Evolutionary conservation across 208 protist species (phyloP).

Genomic region (Leishmania martiniquensis): DNA sequence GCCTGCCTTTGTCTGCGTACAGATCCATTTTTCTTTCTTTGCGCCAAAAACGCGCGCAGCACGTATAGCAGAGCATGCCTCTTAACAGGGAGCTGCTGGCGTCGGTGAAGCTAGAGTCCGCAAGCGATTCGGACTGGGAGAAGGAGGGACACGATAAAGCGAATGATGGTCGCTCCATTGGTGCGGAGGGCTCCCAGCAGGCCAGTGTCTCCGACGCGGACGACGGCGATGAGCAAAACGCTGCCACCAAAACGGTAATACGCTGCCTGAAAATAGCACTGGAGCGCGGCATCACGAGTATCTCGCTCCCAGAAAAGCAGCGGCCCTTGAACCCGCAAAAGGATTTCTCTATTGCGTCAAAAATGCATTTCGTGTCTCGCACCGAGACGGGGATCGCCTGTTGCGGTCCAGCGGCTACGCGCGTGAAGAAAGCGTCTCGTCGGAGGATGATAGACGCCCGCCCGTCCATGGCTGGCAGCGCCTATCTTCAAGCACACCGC

Average conservation of each 20-base stretch:
- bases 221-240: slow-evolving; percentile 39
- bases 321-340: slow-evolving; percentile 75
- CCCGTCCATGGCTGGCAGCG: background rate
- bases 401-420: slow-evolving; percentile 26
- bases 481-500: background rate
- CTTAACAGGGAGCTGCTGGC: slow-evolving; percentile 78
- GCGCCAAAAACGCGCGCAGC: background rate
- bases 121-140: slow-evolving; percentile 29
- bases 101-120: slow-evolving; percentile 59
- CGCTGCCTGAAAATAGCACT: slow-evolving; percentile 83
- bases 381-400: slow-evolving; percentile 32
- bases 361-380: slow-evolving; percentile 41
- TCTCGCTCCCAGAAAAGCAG: slow-evolving; percentile 83
- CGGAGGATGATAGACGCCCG: slow-evolving; percentile 7
- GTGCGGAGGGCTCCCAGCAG: background rate
- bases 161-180: slow-evolving; percentile 14
- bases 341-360: slow-evolving; percentile 85
- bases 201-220: background rate
- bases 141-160: slow-evolving; percentile 18
- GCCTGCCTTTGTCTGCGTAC: background rate
- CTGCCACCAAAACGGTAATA: slow-evolving; percentile 71
- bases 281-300: slow-evolving; percentile 74
- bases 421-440: slow-evolving; percentile 3
- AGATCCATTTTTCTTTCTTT: background rate
- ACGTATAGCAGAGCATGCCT: slow-evolving; percentile 26